A percentile compares a stretch with the other conserved stretches of the same genome.
These are phyloP conservation scores for Protomyces arabidopsidicola DNA, from an alignment of 1,139 yeast species.

Conservation along the genomic window DNA sequence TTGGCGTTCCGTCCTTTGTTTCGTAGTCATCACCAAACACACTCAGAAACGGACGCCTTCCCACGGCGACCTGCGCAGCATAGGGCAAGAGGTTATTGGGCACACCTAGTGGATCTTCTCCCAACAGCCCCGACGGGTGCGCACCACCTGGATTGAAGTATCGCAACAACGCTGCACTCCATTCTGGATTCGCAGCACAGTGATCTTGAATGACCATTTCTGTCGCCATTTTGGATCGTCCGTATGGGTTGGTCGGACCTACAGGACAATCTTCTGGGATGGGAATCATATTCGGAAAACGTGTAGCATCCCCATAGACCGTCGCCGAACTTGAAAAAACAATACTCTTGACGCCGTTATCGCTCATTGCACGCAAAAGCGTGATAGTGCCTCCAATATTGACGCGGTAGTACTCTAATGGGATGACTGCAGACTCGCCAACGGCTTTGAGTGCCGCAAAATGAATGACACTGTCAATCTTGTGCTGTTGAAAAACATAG, in stretches of 20 bases:
- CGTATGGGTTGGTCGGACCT: conserved; percentile 74
- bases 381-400: conserved; percentile 64
- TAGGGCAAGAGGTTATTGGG: conserved; percentile 74
- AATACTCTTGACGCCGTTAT: conserved; percentile 48
- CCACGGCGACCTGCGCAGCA: conserved; percentile 73
- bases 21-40: conserved; percentile 62
- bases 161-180: conserved; percentile 65
- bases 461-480: conserved; percentile 62
- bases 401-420: conserved; percentile 66
- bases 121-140: conserved; percentile 72
- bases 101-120: conserved; percentile 74
- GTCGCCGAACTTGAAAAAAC: conserved; percentile 80
- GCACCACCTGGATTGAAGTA: conserved; percentile 85
- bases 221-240: conserved; percentile 62
- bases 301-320: conserved; percentile 77
- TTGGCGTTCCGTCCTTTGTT: conserved; percentile 74
- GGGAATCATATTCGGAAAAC: conserved; percentile 69
- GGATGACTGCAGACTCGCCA: conserved; percentile 70
- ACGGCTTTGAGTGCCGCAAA: conserved; percentile 87
- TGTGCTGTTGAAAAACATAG: conserved; percentile 49
- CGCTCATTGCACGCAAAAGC: conserved; percentile 53
- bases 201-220: conserved; percentile 62
- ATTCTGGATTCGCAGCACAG: conserved; percentile 47
- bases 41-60: conserved; percentile 59
- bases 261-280: conserved; percentile 76